A percentile compares a stretch with the other conserved stretches of the same genome.
phyloP scores from a whole-genome alignment of 2,329 filamentous ascomycete species.

The Exserohilum rostratum region DNA sequence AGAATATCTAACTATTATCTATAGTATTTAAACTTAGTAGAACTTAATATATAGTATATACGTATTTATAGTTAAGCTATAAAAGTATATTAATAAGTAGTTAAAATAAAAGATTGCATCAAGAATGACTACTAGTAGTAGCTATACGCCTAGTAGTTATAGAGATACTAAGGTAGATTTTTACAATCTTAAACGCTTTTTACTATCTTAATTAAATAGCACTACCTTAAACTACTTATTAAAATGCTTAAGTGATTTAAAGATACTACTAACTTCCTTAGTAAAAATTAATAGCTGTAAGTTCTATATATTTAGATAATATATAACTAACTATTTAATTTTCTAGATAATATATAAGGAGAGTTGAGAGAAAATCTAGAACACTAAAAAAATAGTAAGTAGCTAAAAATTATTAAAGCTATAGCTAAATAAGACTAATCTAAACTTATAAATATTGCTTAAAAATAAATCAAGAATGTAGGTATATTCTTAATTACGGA shows the following conservation, averaged over 20 bases:
- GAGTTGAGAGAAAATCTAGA: too few species aligned
- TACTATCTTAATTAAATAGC: not conserved
- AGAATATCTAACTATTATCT: not conserved
- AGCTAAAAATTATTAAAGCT: too few species aligned
- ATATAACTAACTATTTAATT: too few species aligned
- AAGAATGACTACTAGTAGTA: too few species aligned
- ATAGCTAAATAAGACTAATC: too few species aligned
- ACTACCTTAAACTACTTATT: not conserved
- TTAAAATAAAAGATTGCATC: slow-evolving; percentile 10
- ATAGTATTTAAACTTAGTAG: slow-evolving; percentile 10
- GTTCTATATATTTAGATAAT: too few species aligned
- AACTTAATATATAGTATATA: slow-evolving; percentile 17
- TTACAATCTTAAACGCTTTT: not conserved
- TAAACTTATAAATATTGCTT: too few species aligned
- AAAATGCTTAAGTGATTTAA: not conserved
- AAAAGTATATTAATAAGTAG: slow-evolving; percentile 16
- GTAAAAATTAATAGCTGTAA: not conserved
- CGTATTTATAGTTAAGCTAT: slow-evolving; percentile 3
- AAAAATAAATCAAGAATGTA: not conserved
- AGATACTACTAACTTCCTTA: not conserved
- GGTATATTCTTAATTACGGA: too few species aligned
- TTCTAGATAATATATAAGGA: too few species aligned
- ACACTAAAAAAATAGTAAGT: too few species aligned
- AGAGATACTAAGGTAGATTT: too few species aligned
- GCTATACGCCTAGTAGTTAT: not conserved